Evolutionary conservation across 2,329 filamentous ascomycete genomes (phyloP), one percentile per base, ranked within the genome.

Genomic region (Ceratocystis albifundus): DNA sequence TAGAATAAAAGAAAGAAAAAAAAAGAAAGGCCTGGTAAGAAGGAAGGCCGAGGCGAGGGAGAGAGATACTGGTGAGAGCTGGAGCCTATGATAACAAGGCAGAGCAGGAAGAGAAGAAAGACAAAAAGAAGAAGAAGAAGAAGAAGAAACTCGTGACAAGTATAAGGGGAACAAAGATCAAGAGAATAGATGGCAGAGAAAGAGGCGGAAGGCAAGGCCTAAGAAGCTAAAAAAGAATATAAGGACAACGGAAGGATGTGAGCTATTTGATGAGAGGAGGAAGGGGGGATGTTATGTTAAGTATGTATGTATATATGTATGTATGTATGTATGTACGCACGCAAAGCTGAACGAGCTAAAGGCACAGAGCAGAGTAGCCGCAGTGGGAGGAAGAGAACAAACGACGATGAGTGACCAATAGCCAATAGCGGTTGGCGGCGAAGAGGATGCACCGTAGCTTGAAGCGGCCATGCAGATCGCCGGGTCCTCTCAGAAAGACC

Each of bases 191-290:
- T 17, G 20, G 1, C n/a, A 48, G 15, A 62, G 61, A 61, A 61
- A 62, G 61, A 45, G 32, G 32, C 32, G 32, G 8, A 36, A 36
- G 32, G 3, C 32, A 36, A 41, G 45, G 61, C 36, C 36, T 44
- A 62, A 41, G 30, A 45, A 25, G 22, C 1, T n/a, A n/a, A 46
- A 62, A 36, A 62, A 62, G 45, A 44, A 62, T 45, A 46, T 20
- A 17, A 55, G 8, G 50, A 50, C 61, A 63, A 63, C 44, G 61
- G 44, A 50, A 63, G 61, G 61, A 63, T 50, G 61, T 7, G 61
- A 62, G 46, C 17, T n/a, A 50, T 22, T n/a, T 22, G 20, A 50
- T 22, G 46, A 22, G 20, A 50, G 46, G n/a, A 50, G 17, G 46
- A 5, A 50, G 17, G 46, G 15, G 46, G 17, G 46, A 2, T 50